Conservation (phyloP, 495 filamentous ascomycete genomes). For the Cladorrhinum samala region DNA sequence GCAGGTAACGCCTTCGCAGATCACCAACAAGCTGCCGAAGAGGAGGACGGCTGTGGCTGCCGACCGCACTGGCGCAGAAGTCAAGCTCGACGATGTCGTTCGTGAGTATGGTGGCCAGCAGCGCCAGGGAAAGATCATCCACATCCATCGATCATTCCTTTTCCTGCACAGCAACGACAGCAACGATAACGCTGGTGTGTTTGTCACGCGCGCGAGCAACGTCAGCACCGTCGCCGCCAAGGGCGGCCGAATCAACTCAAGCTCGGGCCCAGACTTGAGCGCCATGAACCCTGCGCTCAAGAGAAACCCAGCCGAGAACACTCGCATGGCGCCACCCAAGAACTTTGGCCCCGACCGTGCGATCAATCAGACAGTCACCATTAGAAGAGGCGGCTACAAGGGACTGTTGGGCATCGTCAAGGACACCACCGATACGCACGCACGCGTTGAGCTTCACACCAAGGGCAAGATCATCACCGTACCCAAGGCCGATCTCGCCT, state of each 20-base stretch:
- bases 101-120: slow-evolving; percentile 83
- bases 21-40: slow-evolving; percentile 76
- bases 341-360: slow-evolving; percentile 74
- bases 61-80: slow-evolving; percentile 89
- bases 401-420: slow-evolving; percentile 92
- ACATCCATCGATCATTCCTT: slow-evolving; percentile 83
- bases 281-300: slow-evolving; percentile 91
- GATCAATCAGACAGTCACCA: slow-evolving; percentile 83
- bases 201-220: slow-evolving; percentile 78
- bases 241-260: slow-evolving; percentile 61
- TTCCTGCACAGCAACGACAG: slow-evolving; percentile 82
- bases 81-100: slow-evolving; percentile 83
- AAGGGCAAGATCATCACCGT: slow-evolving; percentile 83
- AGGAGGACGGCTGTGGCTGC: slow-evolving; percentile 82
- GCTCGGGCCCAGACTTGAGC: slow-evolving; percentile 64
- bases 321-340: slow-evolving; percentile 70
- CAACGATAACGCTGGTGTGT: slow-evolving; percentile 82
- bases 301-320: slow-evolving; percentile 44
- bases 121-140: slow-evolving; percentile 78
- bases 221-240: slow-evolving; percentile 87
- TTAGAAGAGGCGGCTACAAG: slow-evolving; percentile 80
- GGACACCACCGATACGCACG: slow-evolving; percentile 76
- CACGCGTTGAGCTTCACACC: slow-evolving; percentile 85
- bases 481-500: slow-evolving; percentile 64
- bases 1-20: slow-evolving; percentile 80